Evolutionary conservation across 108 stramenopile species (phyloP), one percentile per base, ranked within the genome.

Genomic region (Cylindrotheca closterium): DNA sequence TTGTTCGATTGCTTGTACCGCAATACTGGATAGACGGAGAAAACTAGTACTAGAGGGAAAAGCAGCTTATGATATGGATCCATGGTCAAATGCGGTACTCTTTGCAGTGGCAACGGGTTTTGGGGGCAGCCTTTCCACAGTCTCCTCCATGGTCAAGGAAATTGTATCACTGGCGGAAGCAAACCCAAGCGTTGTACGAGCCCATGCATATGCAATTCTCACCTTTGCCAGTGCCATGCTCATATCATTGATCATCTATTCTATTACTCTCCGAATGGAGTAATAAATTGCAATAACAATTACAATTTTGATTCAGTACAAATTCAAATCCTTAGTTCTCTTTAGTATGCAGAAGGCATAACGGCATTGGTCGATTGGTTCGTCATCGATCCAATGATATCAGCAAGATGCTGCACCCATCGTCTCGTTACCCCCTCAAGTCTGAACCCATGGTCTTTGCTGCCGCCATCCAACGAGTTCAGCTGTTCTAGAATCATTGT

Each of bases 91-190:
- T 10, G 47, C 61, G 23, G 7, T 74, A 21, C 28, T 75, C 18
- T 54, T 61, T 21, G 71, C 64, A 22, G 18, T 87, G 10, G 56
- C 64, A 27, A 72, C 60, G 10, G 91, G 91, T 19, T 75, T 88
- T 55, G 82, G 84, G 31, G 91, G 88, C 15, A 84, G 83, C 64
- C 57, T 92, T 26, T 86, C 86, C 17, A 89, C 91, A 5, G 88
- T 92, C 2, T 92, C 91, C 8, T 77, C 91, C 12, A 58, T 87
- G 30, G 83, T 76, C 18, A 86, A 85, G 29, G 91, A 92, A 59
- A 67, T 76, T 26, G 78, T 78, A 10, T 59, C 59, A 12, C 51
- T 92, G 21, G 17, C 55, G 22, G 71, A 63, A 19, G 65, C 60
- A 46, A 58, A 78, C 52, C 67, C 75, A 3, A 47, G 65, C 21